phyloP scores from a whole-genome alignment of 2,329 filamentous ascomycete genomes.

The Calonectria hongkongensis region DNA sequence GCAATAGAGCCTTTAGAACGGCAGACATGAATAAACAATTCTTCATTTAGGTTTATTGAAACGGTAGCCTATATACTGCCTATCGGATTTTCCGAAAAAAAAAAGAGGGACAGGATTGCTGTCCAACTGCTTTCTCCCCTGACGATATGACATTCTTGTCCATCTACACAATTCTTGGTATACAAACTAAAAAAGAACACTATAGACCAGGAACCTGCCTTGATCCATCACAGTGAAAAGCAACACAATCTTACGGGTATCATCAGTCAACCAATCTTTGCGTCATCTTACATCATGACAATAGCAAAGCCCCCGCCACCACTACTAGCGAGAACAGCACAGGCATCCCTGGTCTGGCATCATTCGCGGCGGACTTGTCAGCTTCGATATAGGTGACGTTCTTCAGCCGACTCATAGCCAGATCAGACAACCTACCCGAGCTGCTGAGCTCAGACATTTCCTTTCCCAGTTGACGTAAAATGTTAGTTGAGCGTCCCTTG shows the following conservation, averaged over 20 bases:
- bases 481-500: constrained; percentile 74
- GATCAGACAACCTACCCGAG: constrained; percentile 61
- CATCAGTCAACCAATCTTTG: constrained; percentile 16
- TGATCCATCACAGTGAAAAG: constrained; percentile 20
- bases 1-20: constrained; percentile 54
- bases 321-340: constrained; percentile 40
- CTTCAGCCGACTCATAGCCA: constrained; percentile 57
- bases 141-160: constrained; percentile 39
- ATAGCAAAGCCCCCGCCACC: constrained; percentile 44
- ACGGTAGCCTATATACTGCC: constrained; percentile 45
- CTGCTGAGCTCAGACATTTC: constrained; percentile 70
- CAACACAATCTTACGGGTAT: neutral
- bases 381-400: constrained; percentile 60
- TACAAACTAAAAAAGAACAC: constrained; percentile 27
- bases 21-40: constrained; percentile 51
- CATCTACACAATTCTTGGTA: neutral
- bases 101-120: too few species aligned
- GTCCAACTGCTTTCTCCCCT: constrained; percentile 20
- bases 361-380: constrained; percentile 53
- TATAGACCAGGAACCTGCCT: constrained; percentile 45
- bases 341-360: constrained; percentile 42
- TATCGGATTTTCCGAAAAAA: constrained; percentile 25
- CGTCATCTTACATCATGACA: constrained; percentile 33
- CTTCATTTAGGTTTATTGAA: constrained; percentile 50
- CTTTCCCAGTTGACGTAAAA: constrained; percentile 70